Base-by-base conservation (phyloP, 495 filamentous ascomycete genomes). In the Penicillium crystallinum region DNA sequence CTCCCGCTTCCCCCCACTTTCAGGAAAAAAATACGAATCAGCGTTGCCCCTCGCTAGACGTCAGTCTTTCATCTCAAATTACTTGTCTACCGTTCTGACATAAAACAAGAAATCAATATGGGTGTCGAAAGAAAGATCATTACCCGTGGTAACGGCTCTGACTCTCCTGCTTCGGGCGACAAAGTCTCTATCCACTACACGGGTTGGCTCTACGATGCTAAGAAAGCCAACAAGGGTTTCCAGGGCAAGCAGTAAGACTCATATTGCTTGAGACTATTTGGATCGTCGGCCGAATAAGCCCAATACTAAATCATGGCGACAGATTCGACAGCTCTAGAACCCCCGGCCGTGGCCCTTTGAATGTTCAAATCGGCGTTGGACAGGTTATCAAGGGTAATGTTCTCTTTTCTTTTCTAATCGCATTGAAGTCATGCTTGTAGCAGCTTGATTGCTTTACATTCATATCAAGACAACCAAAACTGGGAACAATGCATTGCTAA, bases 111-210 rank as follows among this genome's bases (percentile, higher is more conserved):
- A 23, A 54, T 59, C 65, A 73, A 19, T 60, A 86, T 85, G 83
- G 81, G 79, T 52, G 81, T 86, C 62, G 58, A 56, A 14, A 80
- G 72, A 56, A 52, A 68, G 41, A 48, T 67, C 39, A 58, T 82
- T 40, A 49, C 46, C 14, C 33, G 62, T 11, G 84, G 84, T 49
- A 77, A 85, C 60, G 73, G 70, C 51, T 73, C 71, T 14, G 64
- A 78, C 36, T 77, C 68, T 62, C 87, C 89, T 38, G 58, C 69
- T 56, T 63, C 66, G 14, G 85, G 87, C 19, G 82, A 91, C 64
- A 75, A 63, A 14, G 86, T 95, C 59, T 79, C 78, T 57, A 90
- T 95, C 58, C 84, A 88, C 68, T 95, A 93, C 75, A 89, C 85
- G 18, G 90, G 90, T 55, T 90, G 80, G 70, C 76, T 95, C 38